Evolutionary conservation across 768 basidiomycete genomes (phyloP).

Genomic region (Lentinula aciculospora): DNA sequence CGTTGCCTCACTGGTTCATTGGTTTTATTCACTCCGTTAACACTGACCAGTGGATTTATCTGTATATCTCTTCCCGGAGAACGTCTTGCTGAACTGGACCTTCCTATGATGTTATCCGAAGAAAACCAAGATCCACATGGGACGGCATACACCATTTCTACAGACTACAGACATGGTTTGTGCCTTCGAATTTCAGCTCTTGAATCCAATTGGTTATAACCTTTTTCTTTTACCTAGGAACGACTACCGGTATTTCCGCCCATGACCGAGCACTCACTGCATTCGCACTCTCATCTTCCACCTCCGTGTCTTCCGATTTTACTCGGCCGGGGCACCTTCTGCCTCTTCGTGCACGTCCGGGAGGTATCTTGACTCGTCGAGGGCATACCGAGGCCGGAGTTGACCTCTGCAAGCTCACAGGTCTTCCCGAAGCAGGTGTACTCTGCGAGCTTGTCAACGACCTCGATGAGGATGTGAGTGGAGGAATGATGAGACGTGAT

Average conservation of each 20-base stretch:
- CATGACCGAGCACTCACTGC: conserved; percentile 89
- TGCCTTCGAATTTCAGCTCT: conserved; percentile 4
- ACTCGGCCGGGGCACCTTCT: conserved; percentile 94
- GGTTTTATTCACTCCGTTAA: conserved; percentile 4
- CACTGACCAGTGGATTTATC: conserved; percentile 90
- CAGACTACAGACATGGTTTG: conserved; percentile 87
- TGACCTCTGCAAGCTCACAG: conserved; percentile 79
- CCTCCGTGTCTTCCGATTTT: conserved; percentile 61
- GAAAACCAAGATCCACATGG: conserved; percentile 84
- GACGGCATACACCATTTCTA: conserved; percentile 94
- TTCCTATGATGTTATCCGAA: conserved; percentile 91
- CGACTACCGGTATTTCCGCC: conserved; percentile 95
- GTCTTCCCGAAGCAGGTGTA: conserved; percentile 65
- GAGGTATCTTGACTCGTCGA: conserved; percentile 80
- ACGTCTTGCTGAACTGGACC: conserved; percentile 69
- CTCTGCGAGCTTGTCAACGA: conserved; percentile 98
- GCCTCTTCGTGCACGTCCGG: conserved; percentile 79
- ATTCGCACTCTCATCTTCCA: conserved; percentile 68
- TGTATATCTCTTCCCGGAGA: conserved; percentile 79
- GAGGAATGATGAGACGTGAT: conserved; percentile 92
- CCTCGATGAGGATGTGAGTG: conserved; percentile 84
- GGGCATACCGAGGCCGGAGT: conserved; percentile 93
- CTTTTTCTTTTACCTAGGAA: conserved; percentile 41
- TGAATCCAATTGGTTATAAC: too few species aligned
- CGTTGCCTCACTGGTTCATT: not conserved